Conservation (phyloP, 371 early-diverging fungal genomes). For the Blastocladiella emersonii region DNA sequence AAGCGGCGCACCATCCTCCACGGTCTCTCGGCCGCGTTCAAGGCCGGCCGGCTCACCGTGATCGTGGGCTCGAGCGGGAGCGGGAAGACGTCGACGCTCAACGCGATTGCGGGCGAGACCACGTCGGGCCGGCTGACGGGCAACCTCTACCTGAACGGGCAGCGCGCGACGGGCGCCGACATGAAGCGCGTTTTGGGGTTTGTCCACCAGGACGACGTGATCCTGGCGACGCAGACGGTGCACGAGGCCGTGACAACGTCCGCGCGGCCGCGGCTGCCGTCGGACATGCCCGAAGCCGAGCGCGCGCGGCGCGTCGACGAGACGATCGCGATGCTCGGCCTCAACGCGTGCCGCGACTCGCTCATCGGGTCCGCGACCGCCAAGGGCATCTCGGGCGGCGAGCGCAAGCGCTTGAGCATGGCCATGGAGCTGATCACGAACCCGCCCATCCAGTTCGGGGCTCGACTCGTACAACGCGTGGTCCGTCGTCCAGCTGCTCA, state of each 20-base stretch:
- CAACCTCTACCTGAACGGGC: slow-evolving; percentile 47
- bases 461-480: slow-evolving; percentile 56
- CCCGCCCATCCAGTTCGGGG: slow-evolving; percentile 51
- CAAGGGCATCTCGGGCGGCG: slow-evolving; percentile 76
- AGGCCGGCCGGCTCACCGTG: slow-evolving; percentile 47
- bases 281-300: slow-evolving; percentile 37
- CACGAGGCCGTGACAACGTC: slow-evolving; percentile 66
- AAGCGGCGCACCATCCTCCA: slow-evolving; percentile 25
- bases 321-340: slow-evolving; percentile 58
- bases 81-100: slow-evolving; percentile 13
- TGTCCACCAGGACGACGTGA: slow-evolving; percentile 75
- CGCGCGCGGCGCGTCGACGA: slow-evolving; percentile 49
- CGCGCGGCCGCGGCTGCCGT: slow-evolving; percentile 59
- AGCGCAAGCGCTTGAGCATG: slow-evolving; percentile 68
- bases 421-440: slow-evolving; percentile 79
- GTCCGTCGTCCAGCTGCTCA: slow-evolving; percentile 40
- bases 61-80: slow-evolving; percentile 67
- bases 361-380: slow-evolving; percentile 57
- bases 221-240: slow-evolving; percentile 68
- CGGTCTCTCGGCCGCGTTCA: slow-evolving; percentile 38
- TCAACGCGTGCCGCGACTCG: slow-evolving; percentile 58
- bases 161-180: slow-evolving; percentile 21
- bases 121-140: slow-evolving; percentile 44
- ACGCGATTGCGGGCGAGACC: slow-evolving; percentile 35
- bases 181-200: slow-evolving; percentile 58